phyloP scores from a whole-genome alignment of 179 eudicot species.

The Silene coronaria region DNA sequence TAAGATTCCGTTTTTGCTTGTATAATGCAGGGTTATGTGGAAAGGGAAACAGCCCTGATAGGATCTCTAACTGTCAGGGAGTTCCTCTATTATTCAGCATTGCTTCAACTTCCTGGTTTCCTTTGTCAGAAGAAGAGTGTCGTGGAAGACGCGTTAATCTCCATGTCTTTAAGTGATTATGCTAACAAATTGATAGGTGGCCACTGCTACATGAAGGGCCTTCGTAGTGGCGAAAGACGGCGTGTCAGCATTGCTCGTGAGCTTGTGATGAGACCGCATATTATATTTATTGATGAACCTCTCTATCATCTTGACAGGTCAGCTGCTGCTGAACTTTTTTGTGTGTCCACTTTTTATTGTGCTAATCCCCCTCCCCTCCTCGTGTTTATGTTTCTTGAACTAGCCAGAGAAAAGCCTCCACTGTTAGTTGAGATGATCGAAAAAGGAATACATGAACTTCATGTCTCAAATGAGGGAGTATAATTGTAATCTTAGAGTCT shows the following conservation, averaged over 20 bases:
- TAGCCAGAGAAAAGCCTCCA: no score
- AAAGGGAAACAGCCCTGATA: constrained; percentile 75
- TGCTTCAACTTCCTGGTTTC: constrained; percentile 97
- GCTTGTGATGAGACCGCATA: constrained; percentile 90
- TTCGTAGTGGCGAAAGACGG: constrained; percentile 84
- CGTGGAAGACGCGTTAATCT: constrained; percentile 83
- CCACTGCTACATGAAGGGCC: constrained; percentile 93
- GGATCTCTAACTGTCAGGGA: constrained; percentile 95
- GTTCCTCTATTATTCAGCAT: constrained; percentile 87
- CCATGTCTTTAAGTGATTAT: constrained; percentile 92
- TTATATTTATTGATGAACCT: constrained; percentile 88
- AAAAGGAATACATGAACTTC: no score
- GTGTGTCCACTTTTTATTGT: no score
- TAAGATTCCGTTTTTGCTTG: constrained; percentile 3
- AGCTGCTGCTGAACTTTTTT: constrained; percentile 11
- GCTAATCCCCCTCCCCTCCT: no score
- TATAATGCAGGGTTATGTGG: constrained; percentile 77
- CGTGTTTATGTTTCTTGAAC: no score
- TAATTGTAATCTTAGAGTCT: no score
- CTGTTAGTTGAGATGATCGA: no score
- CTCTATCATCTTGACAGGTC: constrained; percentile 98
- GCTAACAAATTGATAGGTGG: constrained; percentile 95
- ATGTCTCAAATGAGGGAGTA: no score
- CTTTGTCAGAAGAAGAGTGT: constrained; percentile 64
- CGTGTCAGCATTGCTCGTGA: constrained; percentile 96